These are phyloP conservation scores for Trichomonascaceae sp. DNA, from an alignment of 1,139 yeast species.

Conservation along the genomic window DNA sequence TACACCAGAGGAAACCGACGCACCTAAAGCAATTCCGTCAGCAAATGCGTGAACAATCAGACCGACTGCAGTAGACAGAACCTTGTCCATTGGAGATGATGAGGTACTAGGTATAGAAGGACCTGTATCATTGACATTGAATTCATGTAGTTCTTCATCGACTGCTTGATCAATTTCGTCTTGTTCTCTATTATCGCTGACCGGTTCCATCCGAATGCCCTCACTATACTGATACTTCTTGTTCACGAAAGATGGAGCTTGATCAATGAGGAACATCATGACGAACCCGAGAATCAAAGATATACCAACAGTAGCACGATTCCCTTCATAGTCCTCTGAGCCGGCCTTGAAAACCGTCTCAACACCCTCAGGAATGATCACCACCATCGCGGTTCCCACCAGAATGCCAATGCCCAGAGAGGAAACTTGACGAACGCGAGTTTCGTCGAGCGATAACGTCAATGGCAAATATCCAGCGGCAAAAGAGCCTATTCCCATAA, in stretches of 20 bases:
- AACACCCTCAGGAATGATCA: constrained; percentile 67
- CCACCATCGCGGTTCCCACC: constrained; percentile 56
- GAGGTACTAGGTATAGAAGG: not conserved
- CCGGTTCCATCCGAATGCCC: not conserved
- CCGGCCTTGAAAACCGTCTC: constrained; percentile 37
- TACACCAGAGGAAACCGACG: constrained; percentile 46
- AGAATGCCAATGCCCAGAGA: constrained; percentile 57
- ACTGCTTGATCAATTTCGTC: not conserved
- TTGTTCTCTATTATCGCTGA: not conserved
- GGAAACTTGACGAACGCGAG: constrained; percentile 35
- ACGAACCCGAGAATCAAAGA: constrained; percentile 46
- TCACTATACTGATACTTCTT: not conserved
- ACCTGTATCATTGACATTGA: not conserved
- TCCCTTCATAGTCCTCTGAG: constrained; percentile 17
- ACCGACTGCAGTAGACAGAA: constrained; percentile 46
- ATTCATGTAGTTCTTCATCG: constrained; percentile 7
- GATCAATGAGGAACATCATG: constrained; percentile 47
- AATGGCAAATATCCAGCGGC: constrained; percentile 37
- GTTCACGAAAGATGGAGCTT: constrained; percentile 12
- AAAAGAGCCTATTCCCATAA: constrained; percentile 32
- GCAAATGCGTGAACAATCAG: constrained; percentile 60
- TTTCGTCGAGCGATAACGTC: constrained; percentile 29
- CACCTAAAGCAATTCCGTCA: constrained; percentile 73
- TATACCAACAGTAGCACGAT: constrained; percentile 29
- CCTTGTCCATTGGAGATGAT: not conserved